Evolutionary conservation across 768 basidiomycete genomes (phyloP), one percentile per base, ranked within the genome.

Genomic region (Phylloporus scabripes): DNA sequence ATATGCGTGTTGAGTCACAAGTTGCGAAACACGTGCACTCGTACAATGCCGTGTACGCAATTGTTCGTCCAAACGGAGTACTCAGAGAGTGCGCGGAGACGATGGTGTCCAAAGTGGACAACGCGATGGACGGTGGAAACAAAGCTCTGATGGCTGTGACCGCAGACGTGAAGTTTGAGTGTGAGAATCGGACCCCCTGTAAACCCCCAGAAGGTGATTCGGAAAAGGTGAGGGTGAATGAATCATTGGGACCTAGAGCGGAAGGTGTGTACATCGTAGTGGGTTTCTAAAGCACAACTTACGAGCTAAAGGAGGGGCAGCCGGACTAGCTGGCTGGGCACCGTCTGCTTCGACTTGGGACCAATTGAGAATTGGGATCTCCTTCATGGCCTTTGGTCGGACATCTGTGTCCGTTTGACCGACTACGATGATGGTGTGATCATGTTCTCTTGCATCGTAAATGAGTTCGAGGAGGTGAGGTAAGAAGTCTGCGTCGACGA

Each of bases 111-210:
- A 85, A 65, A 6, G 82, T 69, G 5, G 85, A 80, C 36, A 92
- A 57, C 11, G 80, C 72, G 58, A 81, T 80, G 20, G 86, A 78
- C 9, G 81, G 71, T 2, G 93, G 92, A 56, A 95, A 80, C 18
- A 93, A 63, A 5, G 82, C 79, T 31, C 87, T 82, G 20, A 81
- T 72, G 3, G 86, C 87, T 0, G 90, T 81, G n/a, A 93, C 85
- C 29, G 90, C 93, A 4, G 93, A 89, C 2, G 91, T 94, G 50
- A 95, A 62, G 55, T 92, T 92, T 64, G 87, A 77, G 63, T 92
- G 89, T 0, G 89, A 89, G 28, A 93, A 69, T 51, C 82, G 81
- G 7, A 77, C 78, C 20, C 78, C 84, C 48, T 77, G 78, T 7
- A 85, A 62, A 33, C 74, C 71, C 29, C 84, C 79, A 17, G 73